phyloP scores from a whole-genome alignment of 1,284 basidiomycete species.

The Malassezia psittaci region DNA sequence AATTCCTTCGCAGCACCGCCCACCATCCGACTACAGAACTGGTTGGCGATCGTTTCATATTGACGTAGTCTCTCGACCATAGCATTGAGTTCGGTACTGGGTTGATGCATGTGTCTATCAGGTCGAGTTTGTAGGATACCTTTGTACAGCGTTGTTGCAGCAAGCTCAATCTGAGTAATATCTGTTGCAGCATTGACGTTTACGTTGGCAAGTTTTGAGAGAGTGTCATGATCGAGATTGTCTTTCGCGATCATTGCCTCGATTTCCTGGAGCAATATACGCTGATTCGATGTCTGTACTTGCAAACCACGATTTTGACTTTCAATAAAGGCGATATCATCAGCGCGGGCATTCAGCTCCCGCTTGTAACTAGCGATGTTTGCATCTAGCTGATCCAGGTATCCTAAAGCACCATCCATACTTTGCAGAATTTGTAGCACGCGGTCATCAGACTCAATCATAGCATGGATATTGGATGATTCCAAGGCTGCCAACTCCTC shows the following conservation, averaged over 20 bases:
- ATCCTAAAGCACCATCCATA: constrained; percentile 72
- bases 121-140: constrained; percentile 83
- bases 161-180: constrained; percentile 63
- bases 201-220: constrained; percentile 70
- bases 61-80: constrained; percentile 72
- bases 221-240: constrained; percentile 68
- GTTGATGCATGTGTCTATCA: constrained; percentile 53
- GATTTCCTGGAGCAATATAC: constrained; percentile 51
- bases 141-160: constrained; percentile 84
- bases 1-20: constrained; percentile 85
- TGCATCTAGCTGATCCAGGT: constrained; percentile 66
- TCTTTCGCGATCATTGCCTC: constrained; percentile 65
- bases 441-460: constrained; percentile 78
- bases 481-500: constrained; percentile 44
- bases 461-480: constrained; percentile 82
- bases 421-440: constrained; percentile 75
- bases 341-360: constrained; percentile 36
- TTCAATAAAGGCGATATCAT: constrained; percentile 92
- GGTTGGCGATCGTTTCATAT: constrained; percentile 71
- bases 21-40: constrained; percentile 80
- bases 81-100: constrained; percentile 60
- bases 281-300: constrained; percentile 93
- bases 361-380: constrained; percentile 41
- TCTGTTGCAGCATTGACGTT: constrained; percentile 67
- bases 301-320: constrained; percentile 91